Conservation (phyloP, 768 basidiomycete species). For the Lactarius hatsudake region DNA sequence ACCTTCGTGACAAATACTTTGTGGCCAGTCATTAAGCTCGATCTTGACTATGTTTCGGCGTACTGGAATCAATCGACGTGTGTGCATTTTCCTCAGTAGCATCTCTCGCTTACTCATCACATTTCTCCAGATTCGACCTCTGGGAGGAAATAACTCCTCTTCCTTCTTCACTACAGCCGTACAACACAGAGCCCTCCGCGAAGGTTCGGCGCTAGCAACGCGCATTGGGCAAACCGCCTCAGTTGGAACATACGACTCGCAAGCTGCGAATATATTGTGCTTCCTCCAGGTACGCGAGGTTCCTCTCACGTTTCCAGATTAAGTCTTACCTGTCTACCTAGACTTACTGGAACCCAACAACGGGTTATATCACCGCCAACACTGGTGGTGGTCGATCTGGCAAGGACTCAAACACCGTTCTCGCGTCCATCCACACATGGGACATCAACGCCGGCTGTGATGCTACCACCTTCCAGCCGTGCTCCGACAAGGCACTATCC, state of each 20-base stretch:
- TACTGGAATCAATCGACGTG: conserved; percentile 70
- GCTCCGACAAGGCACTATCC: conserved; percentile 74
- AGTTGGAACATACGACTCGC: conserved; percentile 47
- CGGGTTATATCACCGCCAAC: conserved; percentile 69
- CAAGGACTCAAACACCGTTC: conserved; percentile 42
- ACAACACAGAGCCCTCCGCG: conserved; percentile 70
- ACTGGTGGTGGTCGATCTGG: conserved; percentile 73
- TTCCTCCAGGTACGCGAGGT: conserved; percentile 59
- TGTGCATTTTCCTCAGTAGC: conserved; percentile 24
- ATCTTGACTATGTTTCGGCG: conserved; percentile 68
- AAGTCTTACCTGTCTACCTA: conserved; percentile 30
- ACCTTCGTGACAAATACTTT: conserved; percentile 50
- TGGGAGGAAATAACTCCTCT: conserved; percentile 72
- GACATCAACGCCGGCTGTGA: conserved; percentile 73
- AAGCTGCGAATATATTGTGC: conserved; percentile 66
- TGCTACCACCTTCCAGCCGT: conserved; percentile 73
- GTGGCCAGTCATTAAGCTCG: conserved; percentile 71
- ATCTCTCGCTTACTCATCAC: background rate
- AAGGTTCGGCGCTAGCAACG: conserved; percentile 62
- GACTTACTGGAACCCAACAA: conserved; percentile 72
- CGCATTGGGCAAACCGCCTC: conserved; percentile 49
- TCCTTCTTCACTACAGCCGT: conserved; percentile 77
- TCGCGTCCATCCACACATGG: conserved; percentile 77
- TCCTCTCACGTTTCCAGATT: background rate
- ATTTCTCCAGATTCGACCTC: conserved; percentile 54